A percentile compares a stretch with the other conserved stretches of the same genome.
These are phyloP conservation scores for Candida taoyuanica DNA, from an alignment of 805 yeast genomes.

Conservation along the genomic window DNA sequence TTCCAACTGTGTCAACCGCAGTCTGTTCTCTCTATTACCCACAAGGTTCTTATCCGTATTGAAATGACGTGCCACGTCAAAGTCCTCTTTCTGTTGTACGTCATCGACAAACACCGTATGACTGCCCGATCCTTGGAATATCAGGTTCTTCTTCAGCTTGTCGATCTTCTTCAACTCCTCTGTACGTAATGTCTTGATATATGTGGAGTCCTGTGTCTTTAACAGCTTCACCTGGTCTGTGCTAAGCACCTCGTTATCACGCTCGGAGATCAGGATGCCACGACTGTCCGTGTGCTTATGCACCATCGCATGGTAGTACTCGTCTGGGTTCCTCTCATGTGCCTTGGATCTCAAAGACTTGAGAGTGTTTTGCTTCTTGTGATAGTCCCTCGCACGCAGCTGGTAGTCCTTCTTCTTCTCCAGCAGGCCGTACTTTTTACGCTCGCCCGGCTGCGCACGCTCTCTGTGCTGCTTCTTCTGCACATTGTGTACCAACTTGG, in stretches of 20 bases:
- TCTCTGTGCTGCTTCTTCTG: slow-evolving; percentile 97
- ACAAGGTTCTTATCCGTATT: slow-evolving; percentile 64
- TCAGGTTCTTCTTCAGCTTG: slow-evolving; percentile 40
- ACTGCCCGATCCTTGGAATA: slow-evolving; percentile 56
- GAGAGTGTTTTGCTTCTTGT: slow-evolving; percentile 52
- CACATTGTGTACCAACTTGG: slow-evolving; percentile 78
- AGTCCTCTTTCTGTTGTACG: slow-evolving; percentile 47
- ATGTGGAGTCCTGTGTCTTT: slow-evolving; percentile 88
- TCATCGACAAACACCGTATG: slow-evolving; percentile 85
- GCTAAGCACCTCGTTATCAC: slow-evolving; percentile 56
- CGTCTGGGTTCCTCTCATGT: slow-evolving; percentile 80
- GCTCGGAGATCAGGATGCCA: slow-evolving; percentile 64
- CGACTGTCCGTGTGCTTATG: slow-evolving; percentile 57
- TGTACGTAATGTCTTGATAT: slow-evolving; percentile 70
- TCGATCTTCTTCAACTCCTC: slow-evolving; percentile 64
- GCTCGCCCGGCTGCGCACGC: slow-evolving; percentile 76
- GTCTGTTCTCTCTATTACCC: slow-evolving; percentile 64
- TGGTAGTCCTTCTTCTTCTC: slow-evolving; percentile 90
- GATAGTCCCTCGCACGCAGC: slow-evolving; percentile 64
- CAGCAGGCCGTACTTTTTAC: slow-evolving; percentile 75
- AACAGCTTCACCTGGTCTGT: slow-evolving; percentile 76
- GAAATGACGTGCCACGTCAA: slow-evolving; percentile 63
- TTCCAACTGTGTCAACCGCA: slow-evolving; percentile 56
- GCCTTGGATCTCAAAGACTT: slow-evolving; percentile 74
- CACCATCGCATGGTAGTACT: slow-evolving; percentile 93